These are phyloP conservation scores for Linum trigynum DNA, from an alignment of 345 rosid species.

Conservation along the genomic window DNA sequence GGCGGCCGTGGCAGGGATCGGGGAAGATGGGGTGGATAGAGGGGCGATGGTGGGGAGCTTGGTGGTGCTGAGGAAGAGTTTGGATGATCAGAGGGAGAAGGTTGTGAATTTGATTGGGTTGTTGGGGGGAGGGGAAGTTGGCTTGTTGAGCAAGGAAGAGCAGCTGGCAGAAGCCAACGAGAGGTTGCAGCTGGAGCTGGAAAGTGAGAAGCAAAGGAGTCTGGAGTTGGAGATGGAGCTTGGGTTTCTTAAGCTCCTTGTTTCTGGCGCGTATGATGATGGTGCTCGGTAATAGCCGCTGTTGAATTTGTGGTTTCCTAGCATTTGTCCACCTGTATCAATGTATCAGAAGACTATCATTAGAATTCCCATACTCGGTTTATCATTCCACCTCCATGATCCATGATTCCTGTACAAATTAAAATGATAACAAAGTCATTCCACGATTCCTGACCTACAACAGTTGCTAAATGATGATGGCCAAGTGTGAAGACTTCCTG, in stretches of 20 bases:
- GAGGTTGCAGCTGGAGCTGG: constrained; percentile 42
- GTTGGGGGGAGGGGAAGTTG: constrained; percentile 59
- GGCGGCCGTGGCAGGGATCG: neutral
- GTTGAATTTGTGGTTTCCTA: no score
- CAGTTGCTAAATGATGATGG: no score
- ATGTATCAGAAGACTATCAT: no score
- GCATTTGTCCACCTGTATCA: no score
- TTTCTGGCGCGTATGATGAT: constrained; percentile 17
- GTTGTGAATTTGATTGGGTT: constrained; percentile 37
- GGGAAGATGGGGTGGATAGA: constrained; percentile 18
- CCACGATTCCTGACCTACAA: no score
- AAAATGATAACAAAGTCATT: no score
- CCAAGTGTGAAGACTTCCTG: no score
- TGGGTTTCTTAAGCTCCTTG: constrained; percentile 26
- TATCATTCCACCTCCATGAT: no score
- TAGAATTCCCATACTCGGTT: no score
- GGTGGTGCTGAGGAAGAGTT: constrained; percentile 40
- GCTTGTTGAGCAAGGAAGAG: constrained; percentile 36
- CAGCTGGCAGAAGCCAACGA: constrained; percentile 34
- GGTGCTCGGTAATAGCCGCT: neutral
- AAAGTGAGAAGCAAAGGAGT: constrained; percentile 38
- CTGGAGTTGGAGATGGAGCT: constrained; percentile 37
- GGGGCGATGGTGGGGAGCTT: constrained; percentile 37
- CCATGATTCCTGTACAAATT: no score
- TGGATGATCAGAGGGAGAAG: constrained; percentile 56